Evolutionary conservation across 768 basidiomycete genomes (phyloP).

Genomic region (Hygrocybe coccinea): DNA sequence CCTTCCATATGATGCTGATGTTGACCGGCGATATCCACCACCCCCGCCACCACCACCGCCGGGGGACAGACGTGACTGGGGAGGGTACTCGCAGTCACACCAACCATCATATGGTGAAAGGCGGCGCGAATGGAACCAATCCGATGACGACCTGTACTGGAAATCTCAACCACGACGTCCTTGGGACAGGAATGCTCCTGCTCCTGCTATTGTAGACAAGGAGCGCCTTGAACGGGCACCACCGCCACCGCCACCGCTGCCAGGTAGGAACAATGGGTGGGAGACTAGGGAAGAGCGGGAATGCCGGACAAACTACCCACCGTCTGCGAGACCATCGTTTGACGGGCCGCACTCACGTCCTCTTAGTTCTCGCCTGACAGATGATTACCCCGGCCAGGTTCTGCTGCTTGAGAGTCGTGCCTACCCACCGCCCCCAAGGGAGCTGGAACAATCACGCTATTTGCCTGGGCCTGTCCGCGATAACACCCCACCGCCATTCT

Average conservation of each 20-base stretch:
- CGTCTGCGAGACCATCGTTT: conserved; percentile 1
- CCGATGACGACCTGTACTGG: conserved; percentile 38
- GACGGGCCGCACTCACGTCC: conserved; percentile 2
- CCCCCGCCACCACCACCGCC: too few relatives aligned
- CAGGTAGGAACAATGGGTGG: conserved; percentile 32
- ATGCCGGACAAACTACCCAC: conserved; percentile 16
- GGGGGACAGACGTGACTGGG: conserved; percentile 28
- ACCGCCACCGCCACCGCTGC: conserved; percentile 17
- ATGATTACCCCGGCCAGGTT: conserved; percentile 5
- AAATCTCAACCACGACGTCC: conserved; percentile 28
- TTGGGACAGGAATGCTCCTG: too few relatives aligned
- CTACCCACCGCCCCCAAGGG: conserved; percentile 25
- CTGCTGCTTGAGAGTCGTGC: conserved; percentile 15
- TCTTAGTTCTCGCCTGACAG: conserved; percentile 9
- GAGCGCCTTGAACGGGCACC: conserved; percentile 38
- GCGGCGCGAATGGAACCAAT: conserved; percentile 22
- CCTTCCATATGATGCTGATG: conserved; percentile 27
- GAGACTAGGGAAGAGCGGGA: conserved; percentile 44
- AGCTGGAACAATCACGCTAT: conserved; percentile 26
- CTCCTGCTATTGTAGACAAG: too few relatives aligned
- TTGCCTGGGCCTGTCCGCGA: conserved; percentile 15
- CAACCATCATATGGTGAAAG: background rate
- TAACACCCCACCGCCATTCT: conserved; percentile 25
- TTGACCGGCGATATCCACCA: conserved; percentile 29
- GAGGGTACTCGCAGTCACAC: conserved; percentile 3